Conservation (phyloP, 2,329 filamentous ascomycete species). For the Shiraia bambusicola region DNA sequence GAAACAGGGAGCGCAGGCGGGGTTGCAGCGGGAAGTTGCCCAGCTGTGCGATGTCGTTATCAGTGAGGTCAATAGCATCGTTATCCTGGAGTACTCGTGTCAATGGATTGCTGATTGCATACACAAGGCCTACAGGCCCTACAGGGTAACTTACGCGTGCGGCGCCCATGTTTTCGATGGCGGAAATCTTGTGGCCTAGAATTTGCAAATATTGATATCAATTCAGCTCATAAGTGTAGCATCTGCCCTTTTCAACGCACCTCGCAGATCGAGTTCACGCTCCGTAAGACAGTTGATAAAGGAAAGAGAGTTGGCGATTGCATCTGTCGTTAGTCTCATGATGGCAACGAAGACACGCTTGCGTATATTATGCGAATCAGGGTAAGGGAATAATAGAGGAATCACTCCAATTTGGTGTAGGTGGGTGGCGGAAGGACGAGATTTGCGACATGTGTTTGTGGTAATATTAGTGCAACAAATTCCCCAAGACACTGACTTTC, state of each 20-base stretch:
- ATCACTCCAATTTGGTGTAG: not conserved
- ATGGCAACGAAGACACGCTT: constrained; percentile 27
- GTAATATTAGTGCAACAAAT: too few species aligned
- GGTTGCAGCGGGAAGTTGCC: constrained; percentile 92
- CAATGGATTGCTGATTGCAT: not conserved
- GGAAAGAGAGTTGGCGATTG: constrained; percentile 91
- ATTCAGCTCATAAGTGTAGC: constrained; percentile 86
- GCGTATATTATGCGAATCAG: not conserved
- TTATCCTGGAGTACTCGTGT: constrained; percentile 63
- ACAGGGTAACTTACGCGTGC: constrained; percentile 68
- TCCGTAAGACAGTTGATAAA: constrained; percentile 99
- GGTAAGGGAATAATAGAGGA: not conserved
- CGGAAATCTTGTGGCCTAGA: constrained; percentile 96
- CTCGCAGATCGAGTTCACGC: constrained; percentile 98
- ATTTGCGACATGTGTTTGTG: too few species aligned
- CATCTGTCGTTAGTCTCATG: constrained; percentile 95
- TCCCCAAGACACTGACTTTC: too few species aligned
- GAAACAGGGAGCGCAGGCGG: constrained; percentile 80
- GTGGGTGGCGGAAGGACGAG: not conserved
- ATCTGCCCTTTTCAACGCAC: constrained; percentile 98
- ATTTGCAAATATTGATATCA: constrained; percentile 68
- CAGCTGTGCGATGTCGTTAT: constrained; percentile 90
- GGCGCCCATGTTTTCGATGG: constrained; percentile 96
- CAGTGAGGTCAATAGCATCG: constrained; percentile 96
- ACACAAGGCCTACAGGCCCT: too few species aligned